Evolutionary conservation across 2,329 filamentous ascomycete genomes (phyloP), one percentile per base, ranked within the genome.

Genomic region (Penicillium brasilianum): DNA sequence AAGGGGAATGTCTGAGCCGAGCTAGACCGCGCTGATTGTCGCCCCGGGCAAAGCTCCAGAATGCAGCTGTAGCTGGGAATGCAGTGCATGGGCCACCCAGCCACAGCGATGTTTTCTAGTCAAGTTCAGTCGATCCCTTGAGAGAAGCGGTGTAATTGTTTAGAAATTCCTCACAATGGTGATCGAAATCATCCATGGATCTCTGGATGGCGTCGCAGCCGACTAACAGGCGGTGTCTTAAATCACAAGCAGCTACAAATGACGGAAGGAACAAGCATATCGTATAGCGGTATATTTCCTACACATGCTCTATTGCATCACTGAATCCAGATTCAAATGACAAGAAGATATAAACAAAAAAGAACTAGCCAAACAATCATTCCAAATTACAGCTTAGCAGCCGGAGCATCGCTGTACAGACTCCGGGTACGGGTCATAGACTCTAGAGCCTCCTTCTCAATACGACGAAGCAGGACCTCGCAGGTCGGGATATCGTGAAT

Each of bases 401-500:
- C 76, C 55, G 69, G 63, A 39, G 65, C 68, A 55, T 70, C 69
- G 57, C 80, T 80, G 63, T 88, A 79, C 53, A 91, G 78, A 28
- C 82, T 75, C 55, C 84, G 80, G 62, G 85, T 86, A 71, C 87
- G 85, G 71, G 79, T 83, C 64, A 93, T 79, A 4, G 89, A 83
- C 59, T 86, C 83, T 73, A 90, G 84, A 0, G 91, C 91, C 76
- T 94, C 91, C 74, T 83, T 88, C 81, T 93, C 90, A 69, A 95
- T 93, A 59, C 91, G 85, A 68, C 82, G 82, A 10, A 93, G 80
- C 28, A 95, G 80, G 1, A 80, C 87, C 50, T 85, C 84, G 72
- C 91, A 94, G 0, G 89, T 91, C 9, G 90, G 90, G 57, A 93
- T 91, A 70, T 95, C 91, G 69, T 94, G 87, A 64, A 95, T 95